Conservation (phyloP, 352 stramenopile species). For the Globisporangium paroecandrum region DNA sequence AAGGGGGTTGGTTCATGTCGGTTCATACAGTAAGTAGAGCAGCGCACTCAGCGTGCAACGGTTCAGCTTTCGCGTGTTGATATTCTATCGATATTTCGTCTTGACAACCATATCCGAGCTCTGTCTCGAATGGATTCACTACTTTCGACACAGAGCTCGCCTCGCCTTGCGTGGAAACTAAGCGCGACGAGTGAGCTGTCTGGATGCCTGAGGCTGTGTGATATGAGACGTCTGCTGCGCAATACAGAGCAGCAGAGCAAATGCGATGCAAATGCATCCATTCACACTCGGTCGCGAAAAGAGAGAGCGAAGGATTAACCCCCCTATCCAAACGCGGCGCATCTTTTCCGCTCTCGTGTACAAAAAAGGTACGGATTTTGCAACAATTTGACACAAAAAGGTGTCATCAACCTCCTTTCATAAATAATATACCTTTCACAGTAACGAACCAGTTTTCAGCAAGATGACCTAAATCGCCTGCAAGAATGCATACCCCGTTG, state of each 20-base stretch:
- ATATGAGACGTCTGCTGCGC: not conserved
- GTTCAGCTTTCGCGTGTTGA: no score
- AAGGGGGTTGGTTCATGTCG: not conserved
- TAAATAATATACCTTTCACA: not conserved
- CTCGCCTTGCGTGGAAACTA: not conserved
- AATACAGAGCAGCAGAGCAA: not conserved
- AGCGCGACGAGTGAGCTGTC: not conserved
- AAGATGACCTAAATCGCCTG: not conserved
- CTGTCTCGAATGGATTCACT: no score
- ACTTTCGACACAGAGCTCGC: not conserved
- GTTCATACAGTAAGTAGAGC: no score
- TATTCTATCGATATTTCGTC: no score
- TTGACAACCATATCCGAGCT: no score
- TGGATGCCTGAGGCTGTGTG: not conserved
- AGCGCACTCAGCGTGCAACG: no score
- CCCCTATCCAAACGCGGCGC: not conserved
- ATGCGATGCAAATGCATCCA: not conserved
- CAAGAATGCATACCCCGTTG: not conserved
- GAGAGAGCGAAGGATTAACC: constrained; percentile 6
- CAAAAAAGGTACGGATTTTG: constrained; percentile 8
- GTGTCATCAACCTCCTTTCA: not conserved
- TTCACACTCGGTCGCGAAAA: not conserved
- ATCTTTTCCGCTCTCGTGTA: not conserved
- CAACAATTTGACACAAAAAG: constrained; percentile 12
- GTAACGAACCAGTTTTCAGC: not conserved